Evolutionary conservation across 1,139 yeast genomes (phyloP).

Genomic region (Suhomyces atakaporum): DNA sequence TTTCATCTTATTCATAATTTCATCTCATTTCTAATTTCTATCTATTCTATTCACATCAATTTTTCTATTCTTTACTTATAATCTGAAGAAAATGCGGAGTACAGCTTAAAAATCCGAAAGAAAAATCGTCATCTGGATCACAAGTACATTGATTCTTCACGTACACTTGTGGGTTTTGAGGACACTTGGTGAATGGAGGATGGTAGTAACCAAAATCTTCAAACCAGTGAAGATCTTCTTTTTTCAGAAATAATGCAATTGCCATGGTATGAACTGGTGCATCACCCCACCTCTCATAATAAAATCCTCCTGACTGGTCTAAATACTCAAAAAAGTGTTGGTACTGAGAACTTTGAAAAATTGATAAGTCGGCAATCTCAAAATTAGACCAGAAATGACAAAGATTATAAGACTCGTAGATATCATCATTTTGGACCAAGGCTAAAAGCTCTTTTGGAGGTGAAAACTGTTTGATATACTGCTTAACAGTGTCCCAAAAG

Average conservation of each 20-base stretch:
- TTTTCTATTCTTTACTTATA: background rate
- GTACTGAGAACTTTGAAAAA: conserved; percentile 27
- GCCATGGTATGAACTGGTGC: conserved; percentile 42
- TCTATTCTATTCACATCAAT: too few species aligned
- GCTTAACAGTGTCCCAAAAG: conserved; percentile 29
- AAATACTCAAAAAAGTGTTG: conserved; percentile 27
- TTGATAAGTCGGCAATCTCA: conserved; percentile 34
- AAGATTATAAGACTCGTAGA: conserved; percentile 29
- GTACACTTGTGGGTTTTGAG: conserved; percentile 20
- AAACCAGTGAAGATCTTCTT: conserved; percentile 33
- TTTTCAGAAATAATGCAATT: conserved; percentile 25
- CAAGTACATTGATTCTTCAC: conserved; percentile 31
- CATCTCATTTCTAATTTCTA: too few species aligned
- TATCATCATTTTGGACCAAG: conserved; percentile 23
- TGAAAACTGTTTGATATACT: conserved; percentile 14
- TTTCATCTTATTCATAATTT: too few species aligned
- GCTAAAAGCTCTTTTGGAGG: conserved; percentile 13
- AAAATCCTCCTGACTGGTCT: conserved; percentile 38
- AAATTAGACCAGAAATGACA: conserved; percentile 47
- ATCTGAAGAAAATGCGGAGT: conserved; percentile 29
- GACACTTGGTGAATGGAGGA: conserved; percentile 39
- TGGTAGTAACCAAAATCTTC: conserved; percentile 37
- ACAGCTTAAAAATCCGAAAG: conserved; percentile 32
- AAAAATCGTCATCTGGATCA: conserved; percentile 35
- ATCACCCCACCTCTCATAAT: conserved; percentile 46